Evolutionary conservation across 805 yeast genomes (phyloP), one percentile per base, ranked within the genome.

Genomic region (Pichia ethanolica): DNA sequence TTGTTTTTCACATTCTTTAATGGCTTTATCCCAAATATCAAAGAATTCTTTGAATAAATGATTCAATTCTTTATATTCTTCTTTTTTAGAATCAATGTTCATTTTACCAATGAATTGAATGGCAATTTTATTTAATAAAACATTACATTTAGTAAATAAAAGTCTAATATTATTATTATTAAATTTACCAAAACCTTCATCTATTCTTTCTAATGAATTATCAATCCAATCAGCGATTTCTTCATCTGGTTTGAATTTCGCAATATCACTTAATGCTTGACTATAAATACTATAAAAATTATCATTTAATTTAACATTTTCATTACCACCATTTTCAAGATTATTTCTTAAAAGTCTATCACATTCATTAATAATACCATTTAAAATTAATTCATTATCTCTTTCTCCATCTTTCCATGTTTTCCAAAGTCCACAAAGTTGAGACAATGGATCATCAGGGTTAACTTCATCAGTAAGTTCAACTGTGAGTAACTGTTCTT

Each of bases 281-380:
- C 89, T 90, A 65, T 89, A 91, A 33, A 86, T 78, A 5, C 83
- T 70, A 60, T 86, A 84, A 62, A 89, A 86, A 41, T 70, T 72
- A 35, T 77, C 78, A 30, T 75, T 72, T 30, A 77, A 50, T 46
- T 42, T 37, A 36, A 56, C 45, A 26, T 60, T 59, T 7, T 70
- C 68, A 5, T 67, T 61, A 42, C 59, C 53, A 37, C 60, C 62
- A 42, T 64, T 59, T 4, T 64, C 53, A 35, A 59, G 56, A 28
- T 69, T 55, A 49, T 74, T 72, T 61, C 90, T 72, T 55, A 89
- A 71, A 35, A 89, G 63, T 45, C 95, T 69, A 60, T 91, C 97
- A 69, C 96, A 86, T 63, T 91, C 97, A 59, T 90, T 96, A n/a
- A 91, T 77, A 5, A 90, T 75, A 27, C 97, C 97, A 59, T 89